phyloP scores from a whole-genome alignment of 2,329 filamentous ascomycete genomes.

The Fusarium newnesense region DNA sequence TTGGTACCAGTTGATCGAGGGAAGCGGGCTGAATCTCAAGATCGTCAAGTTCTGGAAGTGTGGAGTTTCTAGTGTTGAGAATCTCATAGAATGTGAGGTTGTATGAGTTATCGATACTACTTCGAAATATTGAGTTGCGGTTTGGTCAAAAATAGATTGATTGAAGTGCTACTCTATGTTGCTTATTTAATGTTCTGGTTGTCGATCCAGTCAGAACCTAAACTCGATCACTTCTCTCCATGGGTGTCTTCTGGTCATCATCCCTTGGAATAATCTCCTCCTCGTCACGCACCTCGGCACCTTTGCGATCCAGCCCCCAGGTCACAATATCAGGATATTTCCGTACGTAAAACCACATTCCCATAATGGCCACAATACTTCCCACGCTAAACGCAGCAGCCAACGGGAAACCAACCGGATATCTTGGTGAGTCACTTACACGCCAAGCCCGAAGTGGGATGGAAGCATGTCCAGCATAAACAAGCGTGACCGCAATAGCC shows the following conservation, averaged over 20 bases:
- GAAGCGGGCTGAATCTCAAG: background rate
- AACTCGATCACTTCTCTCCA: background rate
- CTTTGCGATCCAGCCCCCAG: constrained; percentile 27
- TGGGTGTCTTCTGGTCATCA: background rate
- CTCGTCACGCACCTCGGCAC: background rate
- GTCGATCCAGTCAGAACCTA: background rate
- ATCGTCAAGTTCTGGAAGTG: background rate
- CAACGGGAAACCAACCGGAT: constrained; percentile 35
- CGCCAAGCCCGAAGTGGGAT: constrained; percentile 39
- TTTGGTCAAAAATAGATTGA: too few relatives aligned
- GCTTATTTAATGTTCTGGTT: too few relatives aligned
- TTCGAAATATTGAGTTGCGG: too few relatives aligned
- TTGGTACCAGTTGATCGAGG: background rate
- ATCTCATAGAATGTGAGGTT: background rate
- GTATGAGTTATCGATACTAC: too few relatives aligned
- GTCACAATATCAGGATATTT: constrained; percentile 23
- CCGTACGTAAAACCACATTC: constrained; percentile 29
- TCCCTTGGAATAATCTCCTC: background rate
- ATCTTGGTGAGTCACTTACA: constrained; percentile 33
- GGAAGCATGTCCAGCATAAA: constrained; percentile 36
- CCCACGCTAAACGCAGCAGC: constrained; percentile 34
- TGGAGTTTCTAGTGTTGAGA: background rate
- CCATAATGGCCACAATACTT: constrained; percentile 35
- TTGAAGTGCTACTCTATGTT: too few relatives aligned
- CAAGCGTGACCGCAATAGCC: constrained; percentile 31